Base-by-base conservation (phyloP, 2,329 filamentous ascomycete species). In the Fusarium hainanense region DNA sequence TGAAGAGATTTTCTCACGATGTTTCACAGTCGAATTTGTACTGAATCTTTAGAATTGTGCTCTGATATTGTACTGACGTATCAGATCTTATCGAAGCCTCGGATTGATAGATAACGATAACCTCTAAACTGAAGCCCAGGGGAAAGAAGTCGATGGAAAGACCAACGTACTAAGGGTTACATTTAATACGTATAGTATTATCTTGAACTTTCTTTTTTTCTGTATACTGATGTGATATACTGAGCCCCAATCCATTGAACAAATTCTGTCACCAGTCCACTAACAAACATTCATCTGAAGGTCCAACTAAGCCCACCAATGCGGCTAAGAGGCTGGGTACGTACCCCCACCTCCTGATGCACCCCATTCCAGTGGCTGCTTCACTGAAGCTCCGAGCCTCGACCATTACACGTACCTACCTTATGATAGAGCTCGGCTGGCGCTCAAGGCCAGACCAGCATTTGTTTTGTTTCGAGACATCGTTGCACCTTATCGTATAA, bases 321-420 rank as follows among this genome's bases (percentile, higher is more conserved):
- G 43, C 28, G 48, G 59, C 56, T 63, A 58, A 67, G 61, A 58
- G 63, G 61, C 52, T 71, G 30, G 57, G 72, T 72, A 74, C 72
- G 70, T 74, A 69, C 70, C 72, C 43, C 60, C 60, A 51, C 50
- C 58, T 68, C 66, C 69, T 71, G 64, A 69, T 58, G 54, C 58
- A 47, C 55, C 43, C 56, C 51, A 63, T 58, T 51, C 44, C 54
- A 65, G 54, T 49, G 42, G 43, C 25, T 60, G 51, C 56, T 58
- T 61, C 52, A 65, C 50, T 65, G 14, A 48, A 54, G 52, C 49
- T 51, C 23, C 3, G 18, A 27, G 54, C 25, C 51, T 54, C 57
- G 46, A 54, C 56, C 25, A 37, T 34, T 34, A 73, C 66, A 68
- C 61, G 44, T 70, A 54, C 34, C 50, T 43, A 54, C 34, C 50